A percentile compares a stretch with the other conserved stretches of the same genome.
Conservation (phyloP, 1,139 yeast genomes). For the Hanseniaspora uvarum region DNA sequence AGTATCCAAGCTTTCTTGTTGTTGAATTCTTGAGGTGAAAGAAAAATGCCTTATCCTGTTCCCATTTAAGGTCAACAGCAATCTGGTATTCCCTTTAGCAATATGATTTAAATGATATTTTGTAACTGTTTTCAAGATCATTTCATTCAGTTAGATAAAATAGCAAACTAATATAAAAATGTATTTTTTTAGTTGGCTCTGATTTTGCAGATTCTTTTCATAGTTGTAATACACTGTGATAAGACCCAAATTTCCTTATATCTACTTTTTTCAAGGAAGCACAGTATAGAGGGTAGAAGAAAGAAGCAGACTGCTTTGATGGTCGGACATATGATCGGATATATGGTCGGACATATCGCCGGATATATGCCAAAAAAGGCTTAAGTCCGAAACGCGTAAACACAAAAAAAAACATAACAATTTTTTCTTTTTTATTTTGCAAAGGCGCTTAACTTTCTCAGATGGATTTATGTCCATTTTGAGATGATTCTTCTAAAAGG, state of each 20-base stretch:
- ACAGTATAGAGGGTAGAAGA: too few species aligned
- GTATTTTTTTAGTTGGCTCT: too few species aligned
- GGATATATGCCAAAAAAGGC: background rate
- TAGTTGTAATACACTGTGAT: too few species aligned
- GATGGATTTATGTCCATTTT: background rate
- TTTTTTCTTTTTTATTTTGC: background rate
- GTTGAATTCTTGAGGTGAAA: background rate
- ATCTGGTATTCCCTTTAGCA: background rate
- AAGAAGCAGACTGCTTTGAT: too few species aligned
- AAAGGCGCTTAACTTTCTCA: too few species aligned
- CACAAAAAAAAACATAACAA: background rate
- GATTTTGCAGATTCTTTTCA: too few species aligned
- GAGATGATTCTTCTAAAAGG: background rate
- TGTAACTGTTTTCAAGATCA: background rate
- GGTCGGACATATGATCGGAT: too few species aligned
- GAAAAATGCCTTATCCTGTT: background rate
- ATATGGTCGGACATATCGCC: too few species aligned
- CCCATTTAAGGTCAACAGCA: background rate
- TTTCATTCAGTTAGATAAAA: background rate
- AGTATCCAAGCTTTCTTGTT: background rate
- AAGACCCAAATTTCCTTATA: too few species aligned
- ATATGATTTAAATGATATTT: background rate
- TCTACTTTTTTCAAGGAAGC: too few species aligned
- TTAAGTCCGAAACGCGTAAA: slow-evolving; percentile 7
- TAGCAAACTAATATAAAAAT: too few species aligned